Percentiles rank a stretch among this genome's conserved stretches.
Evolutionary conservation across 139 green algal genomes (phyloP).

Genomic region (Haematococcus lacustris): DNA sequence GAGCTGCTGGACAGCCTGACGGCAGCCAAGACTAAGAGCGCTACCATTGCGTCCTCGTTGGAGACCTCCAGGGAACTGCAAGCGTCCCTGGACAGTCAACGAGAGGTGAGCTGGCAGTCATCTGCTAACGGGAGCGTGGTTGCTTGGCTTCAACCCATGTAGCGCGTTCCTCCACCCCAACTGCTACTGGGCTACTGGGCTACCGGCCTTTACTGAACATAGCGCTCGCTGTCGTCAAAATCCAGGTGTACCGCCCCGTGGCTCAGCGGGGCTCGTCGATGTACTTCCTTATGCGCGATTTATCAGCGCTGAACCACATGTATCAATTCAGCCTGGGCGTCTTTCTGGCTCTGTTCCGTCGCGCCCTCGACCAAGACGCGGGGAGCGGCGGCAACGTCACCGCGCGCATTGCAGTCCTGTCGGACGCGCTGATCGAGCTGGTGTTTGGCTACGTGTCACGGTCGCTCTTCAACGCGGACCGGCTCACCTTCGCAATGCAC

Average conservation of each 20-base stretch:
- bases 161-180: neutral
- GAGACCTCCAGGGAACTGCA: slow-evolving; percentile 44
- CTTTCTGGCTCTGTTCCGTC: slow-evolving; percentile 21
- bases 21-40: slow-evolving; percentile 60
- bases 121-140: neutral
- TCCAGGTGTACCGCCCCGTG: slow-evolving; percentile 34
- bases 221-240: too few species aligned
- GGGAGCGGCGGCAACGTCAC: slow-evolving; percentile 22
- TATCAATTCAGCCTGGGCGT: slow-evolving; percentile 62
- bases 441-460: slow-evolving; percentile 53
- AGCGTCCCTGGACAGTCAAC: slow-evolving; percentile 54
- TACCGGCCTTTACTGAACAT: too few species aligned
- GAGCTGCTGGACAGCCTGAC: slow-evolving; percentile 67
- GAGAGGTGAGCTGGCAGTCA: slow-evolving; percentile 42
- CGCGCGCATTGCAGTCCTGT: slow-evolving; percentile 44
- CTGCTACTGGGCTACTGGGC: too few species aligned
- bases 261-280: slow-evolving; percentile 45
- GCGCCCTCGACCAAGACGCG: neutral
- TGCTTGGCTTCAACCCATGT: neutral
- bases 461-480: slow-evolving; percentile 68
- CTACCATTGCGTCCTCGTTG: slow-evolving; percentile 46
- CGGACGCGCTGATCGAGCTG: slow-evolving; percentile 43
- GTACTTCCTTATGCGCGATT: slow-evolving; percentile 60
- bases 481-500: slow-evolving; percentile 70
- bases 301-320: slow-evolving; percentile 61